Evolutionary conservation across 2,329 filamentous ascomycete genomes (phyloP).

Genomic region (Colletotrichum sp.): DNA sequence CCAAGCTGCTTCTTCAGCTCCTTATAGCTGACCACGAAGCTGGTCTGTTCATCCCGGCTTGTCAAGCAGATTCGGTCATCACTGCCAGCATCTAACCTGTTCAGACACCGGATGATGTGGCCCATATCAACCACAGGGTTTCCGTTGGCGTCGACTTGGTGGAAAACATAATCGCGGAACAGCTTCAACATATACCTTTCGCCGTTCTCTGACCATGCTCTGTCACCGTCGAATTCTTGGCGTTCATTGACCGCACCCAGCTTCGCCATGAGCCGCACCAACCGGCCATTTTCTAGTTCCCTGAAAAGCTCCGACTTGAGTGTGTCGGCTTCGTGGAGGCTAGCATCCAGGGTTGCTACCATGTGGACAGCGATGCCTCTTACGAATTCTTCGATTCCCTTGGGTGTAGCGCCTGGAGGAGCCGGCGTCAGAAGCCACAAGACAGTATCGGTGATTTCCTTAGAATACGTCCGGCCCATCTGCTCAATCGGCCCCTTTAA

Average conservation of each 20-base stretch:
- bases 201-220: constrained; percentile 88
- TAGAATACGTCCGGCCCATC: constrained; percentile 77
- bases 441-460: constrained; percentile 79
- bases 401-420: constrained; percentile 57
- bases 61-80: constrained; percentile 87
- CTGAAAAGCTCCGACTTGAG: constrained; percentile 73
- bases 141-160: constrained; percentile 87
- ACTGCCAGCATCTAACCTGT: constrained; percentile 88
- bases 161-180: constrained; percentile 96
- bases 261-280: constrained; percentile 82
- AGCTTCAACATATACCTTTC: constrained; percentile 93
- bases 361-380: constrained; percentile 80
- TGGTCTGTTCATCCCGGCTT: constrained; percentile 88
- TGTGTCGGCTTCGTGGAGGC: constrained; percentile 80
- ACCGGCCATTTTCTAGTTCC: constrained; percentile 88
- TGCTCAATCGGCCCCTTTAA: constrained; percentile 76
- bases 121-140: constrained; percentile 85
- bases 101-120: constrained; percentile 85
- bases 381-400: constrained; percentile 82
- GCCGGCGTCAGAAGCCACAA: constrained; percentile 79
- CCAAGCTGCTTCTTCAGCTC: constrained; percentile 76
- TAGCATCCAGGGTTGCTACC: constrained; percentile 75
- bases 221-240: constrained; percentile 80
- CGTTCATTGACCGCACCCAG: constrained; percentile 89
- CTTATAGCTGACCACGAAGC: constrained; percentile 87